Evolutionary conservation across 2,329 filamentous ascomycete genomes (phyloP), one percentile per base, ranked within the genome.

Genomic region (Teratosphaeriaceae sp.): DNA sequence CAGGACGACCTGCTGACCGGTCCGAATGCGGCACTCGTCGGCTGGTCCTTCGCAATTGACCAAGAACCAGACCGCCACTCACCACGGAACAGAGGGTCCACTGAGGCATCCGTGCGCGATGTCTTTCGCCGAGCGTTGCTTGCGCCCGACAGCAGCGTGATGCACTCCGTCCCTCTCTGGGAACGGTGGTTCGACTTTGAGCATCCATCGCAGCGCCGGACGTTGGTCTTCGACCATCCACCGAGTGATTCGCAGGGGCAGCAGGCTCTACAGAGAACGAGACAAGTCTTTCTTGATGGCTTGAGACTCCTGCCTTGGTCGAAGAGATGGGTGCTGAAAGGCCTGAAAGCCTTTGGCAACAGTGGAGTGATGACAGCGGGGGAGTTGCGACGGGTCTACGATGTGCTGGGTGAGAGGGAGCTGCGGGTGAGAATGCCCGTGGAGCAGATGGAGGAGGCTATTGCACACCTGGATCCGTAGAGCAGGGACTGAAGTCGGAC

Each of bases 251-350:
- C 35, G 16, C 48, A 42, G 18, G 61, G 63, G 6, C 5, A 27
- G 3, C 60, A 65, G 7, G 60, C 71, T 5, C 45, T 61, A 19
- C 38, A 49, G 2, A 62, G 65, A 38, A 70, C 72, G 2, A 78
- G 72, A 48, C 65, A 71, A 1, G 67, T 78, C 0, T 78, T 78
- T 52, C 74, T 77, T 45, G 65, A 74, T 24, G 78, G 75, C 0
- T 53, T 84, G 48, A 66, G 71, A 33, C 64, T 68, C 13, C 70
- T 80, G 54, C 82, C 82, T 0, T 84, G 80, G 79, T 73, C 70
- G 1, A 84, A 84, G 58, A 69, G 73, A 27, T 70, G 79, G 37
- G 63, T 78, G 33, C 68, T 84, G 62, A 46, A 75, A 20, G 80
- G 75, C 0, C 79, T 84, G 45, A 66, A 67, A 34, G 61, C 68